These are phyloP conservation scores for Purshia tridentata DNA, from an alignment of 306 rosid species.

Conservation along the genomic window DNA sequence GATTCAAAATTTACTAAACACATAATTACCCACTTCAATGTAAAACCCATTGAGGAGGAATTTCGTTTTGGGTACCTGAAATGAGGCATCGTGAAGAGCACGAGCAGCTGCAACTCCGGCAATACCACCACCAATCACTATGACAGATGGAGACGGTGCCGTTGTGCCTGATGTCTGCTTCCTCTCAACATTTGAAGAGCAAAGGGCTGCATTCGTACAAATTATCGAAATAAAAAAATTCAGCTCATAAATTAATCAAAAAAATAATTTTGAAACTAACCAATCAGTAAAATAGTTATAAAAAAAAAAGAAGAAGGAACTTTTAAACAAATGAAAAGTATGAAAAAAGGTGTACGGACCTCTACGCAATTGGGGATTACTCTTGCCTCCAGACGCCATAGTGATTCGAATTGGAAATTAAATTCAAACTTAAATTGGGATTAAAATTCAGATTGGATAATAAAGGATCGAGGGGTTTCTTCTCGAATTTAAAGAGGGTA, in stretches of 20 bases:
- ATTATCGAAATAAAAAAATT: neutral
- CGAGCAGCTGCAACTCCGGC: conserved; percentile 95
- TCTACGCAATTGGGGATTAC: conserved; percentile 73
- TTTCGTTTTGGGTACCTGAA: conserved; percentile 54
- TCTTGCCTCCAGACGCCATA: conserved; percentile 73
- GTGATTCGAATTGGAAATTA: conserved; percentile 25
- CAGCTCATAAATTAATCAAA: conserved; percentile 15
- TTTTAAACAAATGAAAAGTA: neutral
- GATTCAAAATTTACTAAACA: neutral
- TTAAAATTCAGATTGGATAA: conserved; percentile 22
- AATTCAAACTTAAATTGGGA: conserved; percentile 12
- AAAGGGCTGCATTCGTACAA: conserved; percentile 43
- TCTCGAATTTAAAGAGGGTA: conserved; percentile 40
- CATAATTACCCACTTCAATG: neutral
- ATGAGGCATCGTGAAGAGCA: conserved; percentile 83
- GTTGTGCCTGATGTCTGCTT: conserved; percentile 13
- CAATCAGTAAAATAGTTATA: neutral
- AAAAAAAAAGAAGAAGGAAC: neutral
- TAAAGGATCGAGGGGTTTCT: conserved; percentile 43
- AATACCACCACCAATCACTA: conserved; percentile 92
- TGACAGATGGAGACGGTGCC: conserved; percentile 79
- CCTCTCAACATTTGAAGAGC: conserved; percentile 43
- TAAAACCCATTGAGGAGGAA: neutral
- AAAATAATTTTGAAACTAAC: neutral
- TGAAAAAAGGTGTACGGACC: conserved; percentile 38